Evolutionary conservation across 106 monocot species (phyloP), one percentile per base, ranked within the genome.

Genomic region (Dioscorea zingiberensis): DNA sequence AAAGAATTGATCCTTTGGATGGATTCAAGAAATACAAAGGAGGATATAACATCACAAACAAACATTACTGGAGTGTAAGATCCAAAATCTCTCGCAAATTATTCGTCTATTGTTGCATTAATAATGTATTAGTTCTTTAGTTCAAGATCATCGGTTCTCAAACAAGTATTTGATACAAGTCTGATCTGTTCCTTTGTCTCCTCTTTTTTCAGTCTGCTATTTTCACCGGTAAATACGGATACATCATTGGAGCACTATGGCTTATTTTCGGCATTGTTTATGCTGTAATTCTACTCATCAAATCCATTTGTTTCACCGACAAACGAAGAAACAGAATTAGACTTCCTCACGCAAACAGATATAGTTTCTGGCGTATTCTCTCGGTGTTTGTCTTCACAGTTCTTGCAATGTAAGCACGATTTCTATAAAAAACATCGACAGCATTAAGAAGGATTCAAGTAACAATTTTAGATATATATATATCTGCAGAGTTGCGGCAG

Each of bases 41-140:
- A 54, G 94, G 94, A 16, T 90, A 78, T 55, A 82, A 94, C 69
- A 82, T 94, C 58, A 90, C 90, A 47, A 76, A 90, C 77, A 87
- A 87, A 67, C 90, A 94, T 68, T 94, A 94, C 62, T 94, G 94
- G 94, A 90, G 90, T 90, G 94, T 94, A 87, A 80, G 80, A 11
- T 26, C 55, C 53, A 54, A 54, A 10, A 18, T 54, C 14, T 18
- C 3, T 18, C 8, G n/a, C 53, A 54, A 8, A 54, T n/a, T n/a
- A n/a, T n/a, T n/a, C n/a, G n/a, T n/a, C n/a, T n/a, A n/a, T n/a
- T n/a, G n/a, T n/a, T n/a, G n/a, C n/a, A n/a, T n/a, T n/a, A n/a
- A n/a, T n/a, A n/a, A n/a, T n/a, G n/a, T n/a, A n/a, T n/a, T n/a
- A n/a, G n/a, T n/a, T n/a, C n/a, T n/a, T n/a, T n/a, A n/a, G n/a